Percentiles rank a stretch among this genome's conserved stretches.
Evolutionary conservation across 805 yeast genomes (phyloP).

Genomic region (Candida verbasci): DNA sequence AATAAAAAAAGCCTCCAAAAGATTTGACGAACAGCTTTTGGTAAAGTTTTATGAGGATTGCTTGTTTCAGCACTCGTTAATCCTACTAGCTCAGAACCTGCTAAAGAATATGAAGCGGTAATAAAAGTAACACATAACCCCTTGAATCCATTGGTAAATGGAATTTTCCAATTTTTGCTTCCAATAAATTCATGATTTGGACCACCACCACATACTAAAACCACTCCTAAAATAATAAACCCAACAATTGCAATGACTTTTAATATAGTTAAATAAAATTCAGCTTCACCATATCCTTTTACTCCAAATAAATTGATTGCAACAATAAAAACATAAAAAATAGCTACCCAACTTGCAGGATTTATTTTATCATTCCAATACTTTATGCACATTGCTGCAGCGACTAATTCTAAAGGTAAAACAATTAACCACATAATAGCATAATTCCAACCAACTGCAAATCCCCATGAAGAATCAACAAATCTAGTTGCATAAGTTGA

Average conservation of each 20-base stretch:
- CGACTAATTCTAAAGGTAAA: constrained; percentile 34
- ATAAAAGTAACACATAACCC: constrained; percentile 36
- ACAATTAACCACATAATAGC: constrained; percentile 37
- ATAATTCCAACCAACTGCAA: constrained; percentile 37
- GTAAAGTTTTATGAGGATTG: constrained; percentile 36
- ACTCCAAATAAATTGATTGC: constrained; percentile 31
- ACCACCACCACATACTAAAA: constrained; percentile 37
- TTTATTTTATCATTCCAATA: constrained; percentile 32
- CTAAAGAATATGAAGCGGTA: constrained; percentile 34
- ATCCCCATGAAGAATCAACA: constrained; percentile 37
- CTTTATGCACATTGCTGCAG: constrained; percentile 33
- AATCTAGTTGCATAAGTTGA: constrained; percentile 35
- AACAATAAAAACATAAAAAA: constrained; percentile 27
- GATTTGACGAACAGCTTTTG: constrained; percentile 40
- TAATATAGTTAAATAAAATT: constrained; percentile 25
- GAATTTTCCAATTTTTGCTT: constrained; percentile 26
- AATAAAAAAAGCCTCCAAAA: constrained; percentile 41
- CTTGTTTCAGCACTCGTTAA: constrained; percentile 37
- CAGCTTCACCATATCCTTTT: constrained; percentile 36
- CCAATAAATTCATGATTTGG: constrained; percentile 34
- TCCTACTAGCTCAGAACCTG: constrained; percentile 36
- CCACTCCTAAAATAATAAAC: constrained; percentile 32
- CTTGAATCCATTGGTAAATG: constrained; percentile 35
- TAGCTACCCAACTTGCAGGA: constrained; percentile 35
- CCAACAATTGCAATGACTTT: constrained; percentile 34